These are phyloP conservation scores for Penicillium parvum DNA, from an alignment of 495 filamentous ascomycete genomes.

Conservation along the genomic window DNA sequence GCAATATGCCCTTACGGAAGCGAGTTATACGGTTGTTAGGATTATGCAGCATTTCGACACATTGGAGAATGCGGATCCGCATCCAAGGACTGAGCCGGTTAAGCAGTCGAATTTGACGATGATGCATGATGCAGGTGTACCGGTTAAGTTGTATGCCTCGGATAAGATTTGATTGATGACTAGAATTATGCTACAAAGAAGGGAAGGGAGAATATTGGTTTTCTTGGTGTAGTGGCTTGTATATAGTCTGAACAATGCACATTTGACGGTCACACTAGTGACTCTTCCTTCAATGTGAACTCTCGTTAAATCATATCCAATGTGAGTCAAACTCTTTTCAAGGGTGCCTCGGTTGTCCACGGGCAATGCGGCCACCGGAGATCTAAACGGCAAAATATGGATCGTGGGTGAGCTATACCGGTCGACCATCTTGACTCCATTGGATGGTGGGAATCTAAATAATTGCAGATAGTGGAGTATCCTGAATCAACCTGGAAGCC, in stretches of 20 bases:
- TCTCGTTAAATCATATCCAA: too few species aligned
- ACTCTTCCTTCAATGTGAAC: too few species aligned
- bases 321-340: too few species aligned
- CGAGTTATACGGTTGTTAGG: slow-evolving; percentile 66
- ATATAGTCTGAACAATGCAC: background rate
- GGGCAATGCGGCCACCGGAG: too few species aligned
- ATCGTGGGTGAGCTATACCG: too few species aligned
- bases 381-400: too few species aligned
- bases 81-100: slow-evolving; percentile 22
- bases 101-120: slow-evolving; percentile 35
- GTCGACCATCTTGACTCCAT: too few species aligned
- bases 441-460: slow-evolving; percentile 10
- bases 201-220: background rate
- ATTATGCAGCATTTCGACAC: slow-evolving; percentile 65
- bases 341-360: too few species aligned
- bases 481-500: slow-evolving; percentile 24
- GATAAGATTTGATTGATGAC: background rate
- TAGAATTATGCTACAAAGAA: too few species aligned
- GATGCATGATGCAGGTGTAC: slow-evolving; percentile 38
- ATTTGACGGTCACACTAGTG: too few species aligned
- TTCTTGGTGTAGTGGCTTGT: too few species aligned
- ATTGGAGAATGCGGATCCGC: slow-evolving; percentile 36
- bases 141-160: slow-evolving; percentile 30
- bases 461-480: slow-evolving; percentile 14
- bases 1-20: slow-evolving; percentile 77